Conservation (phyloP, 768 basidiomycete species). For the Naganishia friedmannii region DNA sequence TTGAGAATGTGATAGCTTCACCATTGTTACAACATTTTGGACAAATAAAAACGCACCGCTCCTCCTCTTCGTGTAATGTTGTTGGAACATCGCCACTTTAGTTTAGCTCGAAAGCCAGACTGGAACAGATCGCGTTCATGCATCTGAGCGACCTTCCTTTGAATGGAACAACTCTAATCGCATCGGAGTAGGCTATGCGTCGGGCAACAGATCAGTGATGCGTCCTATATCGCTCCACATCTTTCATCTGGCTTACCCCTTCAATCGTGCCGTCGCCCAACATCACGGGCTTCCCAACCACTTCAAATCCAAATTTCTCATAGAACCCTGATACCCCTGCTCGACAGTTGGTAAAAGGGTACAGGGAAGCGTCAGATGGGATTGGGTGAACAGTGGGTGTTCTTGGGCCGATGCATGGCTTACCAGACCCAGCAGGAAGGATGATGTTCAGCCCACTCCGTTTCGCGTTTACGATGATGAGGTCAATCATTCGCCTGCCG, state of each 20-base stretch:
- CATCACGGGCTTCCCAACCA: background rate
- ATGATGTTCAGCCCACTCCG: too few relatives aligned
- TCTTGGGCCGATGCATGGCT: background rate
- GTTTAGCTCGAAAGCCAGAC: too few relatives aligned
- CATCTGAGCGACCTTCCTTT: background rate
- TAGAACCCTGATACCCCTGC: background rate
- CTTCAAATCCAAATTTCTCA: background rate
- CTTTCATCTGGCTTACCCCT: background rate
- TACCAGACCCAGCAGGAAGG: background rate
- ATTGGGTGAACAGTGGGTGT: too few relatives aligned
- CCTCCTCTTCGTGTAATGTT: too few relatives aligned
- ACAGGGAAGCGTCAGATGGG: background rate
- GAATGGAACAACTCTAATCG: too few relatives aligned
- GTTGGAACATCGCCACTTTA: too few relatives aligned
- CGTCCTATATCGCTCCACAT: background rate
- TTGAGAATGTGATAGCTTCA: too few relatives aligned
- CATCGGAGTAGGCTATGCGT: background rate
- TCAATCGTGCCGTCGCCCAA: background rate
- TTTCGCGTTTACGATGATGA: too few relatives aligned
- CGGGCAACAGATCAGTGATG: background rate
- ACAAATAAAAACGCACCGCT: too few relatives aligned
- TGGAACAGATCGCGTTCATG: too few relatives aligned
- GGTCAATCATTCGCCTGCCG: too few relatives aligned
- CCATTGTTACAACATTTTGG: too few relatives aligned
- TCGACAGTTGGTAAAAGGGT: background rate